Evolutionary conservation across 768 basidiomycete genomes (phyloP), one percentile per base, ranked within the genome.

Genomic region (Pisolithus marmoratus): DNA sequence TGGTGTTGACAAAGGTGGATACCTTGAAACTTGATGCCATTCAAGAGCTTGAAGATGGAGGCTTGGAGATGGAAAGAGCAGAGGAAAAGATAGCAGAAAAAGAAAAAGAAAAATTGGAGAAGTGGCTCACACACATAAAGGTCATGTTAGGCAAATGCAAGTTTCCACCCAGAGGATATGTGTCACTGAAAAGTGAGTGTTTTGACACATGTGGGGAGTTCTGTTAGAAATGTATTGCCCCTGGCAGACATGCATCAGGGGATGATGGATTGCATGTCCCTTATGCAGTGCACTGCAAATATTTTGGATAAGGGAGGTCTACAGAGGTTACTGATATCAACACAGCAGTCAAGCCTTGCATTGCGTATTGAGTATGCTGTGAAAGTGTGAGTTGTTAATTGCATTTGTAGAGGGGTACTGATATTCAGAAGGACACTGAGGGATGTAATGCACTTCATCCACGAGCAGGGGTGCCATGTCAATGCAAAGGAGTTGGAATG

Each of bases 1-100:
- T 63, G 0, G 40, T 75, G 31, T 73, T 74, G 56, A 73, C 69
- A 1, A 74, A 31, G 29, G 9, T 2, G 2, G 7, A 9, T 11
- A 31, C 29, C 9, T 31, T 31, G 29, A 2, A 8, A 37, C 37
- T 22, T 29, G 48, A 56, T 46, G 61, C 62, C 44, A 66, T 56
- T 34, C 31, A 56, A 14, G 9, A 48, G 27, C 49, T 62, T 7
- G 19, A 48, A 38, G 38, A 48, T 15, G 43, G 59, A 15, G 59
- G 52, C 22, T 17, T 54, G 45, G 53, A 47, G 24, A 22, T 27
- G 36, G 15, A 55, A 9, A 43, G 50, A 3, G 64, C 58, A 12
- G 14, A 37, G 31, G 22, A 22, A 24, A 48, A 29, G 26, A 57
- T 64, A 38, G 49, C 60, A 9, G 27, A 51, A 14, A 55, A 46